phyloP scores from a whole-genome alignment of 2,329 filamentous ascomycete species.

The Ascochyta pisi region DNA sequence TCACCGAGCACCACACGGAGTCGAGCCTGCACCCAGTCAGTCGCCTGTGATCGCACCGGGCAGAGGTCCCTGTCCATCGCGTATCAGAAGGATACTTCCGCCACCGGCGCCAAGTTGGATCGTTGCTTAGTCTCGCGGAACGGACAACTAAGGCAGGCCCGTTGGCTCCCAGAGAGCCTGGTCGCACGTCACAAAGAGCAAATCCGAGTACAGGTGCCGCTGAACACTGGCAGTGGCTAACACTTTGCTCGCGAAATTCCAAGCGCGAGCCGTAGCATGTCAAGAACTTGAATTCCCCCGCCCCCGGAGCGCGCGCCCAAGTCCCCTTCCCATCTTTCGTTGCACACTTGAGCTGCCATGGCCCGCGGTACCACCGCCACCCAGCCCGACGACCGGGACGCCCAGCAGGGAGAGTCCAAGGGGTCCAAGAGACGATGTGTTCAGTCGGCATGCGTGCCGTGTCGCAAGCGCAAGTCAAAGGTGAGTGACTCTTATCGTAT shows the following conservation, averaged over 20 bases:
- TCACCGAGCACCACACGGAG: conserved; percentile 12
- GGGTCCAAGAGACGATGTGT: conserved; percentile 45
- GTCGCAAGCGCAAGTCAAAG: conserved; percentile 59
- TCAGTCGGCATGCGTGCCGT: conserved; percentile 56
- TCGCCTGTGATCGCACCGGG: not conserved
- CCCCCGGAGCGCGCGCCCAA: conserved; percentile 28
- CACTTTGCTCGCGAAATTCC: conserved; percentile 2
- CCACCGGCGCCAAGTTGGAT: conserved; percentile 9
- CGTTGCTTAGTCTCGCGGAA: conserved; percentile 7
- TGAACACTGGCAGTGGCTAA: conserved; percentile 7
- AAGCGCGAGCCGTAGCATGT: conserved; percentile 22
- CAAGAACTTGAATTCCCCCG: conserved; percentile 19
- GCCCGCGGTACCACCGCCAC: conserved; percentile 35
- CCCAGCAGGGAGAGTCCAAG: conserved; percentile 34
- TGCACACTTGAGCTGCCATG: conserved; percentile 30
- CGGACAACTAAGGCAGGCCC: conserved; percentile 11
- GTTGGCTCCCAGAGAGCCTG: conserved; percentile 11
- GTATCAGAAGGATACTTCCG: conserved; percentile 5
- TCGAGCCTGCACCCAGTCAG: conserved; percentile 3
- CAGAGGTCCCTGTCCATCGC: not conserved
- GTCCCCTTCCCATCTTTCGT: conserved; percentile 16
- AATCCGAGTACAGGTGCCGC: conserved; percentile 10
- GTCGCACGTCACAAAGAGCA: conserved; percentile 24
- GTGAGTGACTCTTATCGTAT: conserved; percentile 36
- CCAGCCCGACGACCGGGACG: conserved; percentile 30